Percentiles rank a stretch among this genome's conserved stretches.
Evolutionary conservation across 2,329 filamentous ascomycete species (phyloP).

Genomic region (Aspergillus vadensis): DNA sequence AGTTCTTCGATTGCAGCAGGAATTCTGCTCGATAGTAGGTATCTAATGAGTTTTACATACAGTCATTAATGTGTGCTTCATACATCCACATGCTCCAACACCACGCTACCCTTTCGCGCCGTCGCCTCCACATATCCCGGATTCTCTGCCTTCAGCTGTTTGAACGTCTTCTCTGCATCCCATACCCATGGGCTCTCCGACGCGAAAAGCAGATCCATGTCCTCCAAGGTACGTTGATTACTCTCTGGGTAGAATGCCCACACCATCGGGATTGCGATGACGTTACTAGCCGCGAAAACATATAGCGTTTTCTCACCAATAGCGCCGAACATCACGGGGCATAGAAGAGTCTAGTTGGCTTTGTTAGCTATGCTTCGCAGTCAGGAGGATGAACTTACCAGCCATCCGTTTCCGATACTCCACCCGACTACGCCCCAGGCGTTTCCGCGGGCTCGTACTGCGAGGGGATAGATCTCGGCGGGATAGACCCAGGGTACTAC

Average conservation of each 20-base stretch:
- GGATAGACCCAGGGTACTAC: slow-evolving; percentile 64
- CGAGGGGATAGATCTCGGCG: slow-evolving; percentile 72
- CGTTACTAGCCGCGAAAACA: slow-evolving; percentile 70
- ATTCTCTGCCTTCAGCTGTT: slow-evolving; percentile 62
- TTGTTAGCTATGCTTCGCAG: slow-evolving; percentile 22
- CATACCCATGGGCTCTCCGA: slow-evolving; percentile 68
- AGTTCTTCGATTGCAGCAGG: too few species aligned
- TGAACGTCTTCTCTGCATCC: slow-evolving; percentile 69
- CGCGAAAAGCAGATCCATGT: slow-evolving; percentile 74
- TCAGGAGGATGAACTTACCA: slow-evolving; percentile 38
- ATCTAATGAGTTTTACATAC: too few species aligned
- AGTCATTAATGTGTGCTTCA: not conserved
- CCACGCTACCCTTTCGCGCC: slow-evolving; percentile 35
- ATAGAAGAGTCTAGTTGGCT: slow-evolving; percentile 47
- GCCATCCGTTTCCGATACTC: slow-evolving; percentile 73
- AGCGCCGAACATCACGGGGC: slow-evolving; percentile 62
- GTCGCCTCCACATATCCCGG: slow-evolving; percentile 51
- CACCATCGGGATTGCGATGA: slow-evolving; percentile 67
- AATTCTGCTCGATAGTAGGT: too few species aligned
- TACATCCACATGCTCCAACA: slow-evolving; percentile 9
- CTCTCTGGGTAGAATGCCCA: slow-evolving; percentile 76
- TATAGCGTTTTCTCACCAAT: slow-evolving; percentile 73
- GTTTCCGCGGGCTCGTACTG: slow-evolving; percentile 72
- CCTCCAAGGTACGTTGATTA: slow-evolving; percentile 72
- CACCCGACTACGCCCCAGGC: slow-evolving; percentile 76